Evolutionary conservation across 176 grass and related monocot genomes (phyloP).

Genomic region (Phoenix dactylifera): DNA sequence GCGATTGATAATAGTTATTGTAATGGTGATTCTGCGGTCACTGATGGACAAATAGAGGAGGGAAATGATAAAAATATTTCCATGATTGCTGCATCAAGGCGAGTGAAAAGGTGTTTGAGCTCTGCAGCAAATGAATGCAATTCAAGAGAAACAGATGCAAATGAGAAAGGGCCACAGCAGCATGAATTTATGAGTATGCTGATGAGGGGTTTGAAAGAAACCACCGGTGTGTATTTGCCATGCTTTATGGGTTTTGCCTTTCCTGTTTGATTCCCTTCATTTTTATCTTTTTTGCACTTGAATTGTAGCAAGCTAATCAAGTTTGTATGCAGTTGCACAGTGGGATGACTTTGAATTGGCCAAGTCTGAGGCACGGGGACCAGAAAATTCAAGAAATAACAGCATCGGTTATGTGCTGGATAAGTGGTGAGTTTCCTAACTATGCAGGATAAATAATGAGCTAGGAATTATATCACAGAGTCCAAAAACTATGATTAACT

Average conservation of each 20-base stretch:
- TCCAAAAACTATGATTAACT: too few relatives aligned
- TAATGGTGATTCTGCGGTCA: too few relatives aligned
- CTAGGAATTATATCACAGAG: too few relatives aligned
- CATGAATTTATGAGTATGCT: slow-evolving; percentile 31
- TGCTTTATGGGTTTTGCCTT: neutral
- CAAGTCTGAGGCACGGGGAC: slow-evolving; percentile 14
- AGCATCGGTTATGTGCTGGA: slow-evolving; percentile 67
- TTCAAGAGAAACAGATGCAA: slow-evolving; percentile 13
- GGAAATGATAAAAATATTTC: too few relatives aligned
- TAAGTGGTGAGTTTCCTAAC: slow-evolving; percentile 34
- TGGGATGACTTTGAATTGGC: slow-evolving; percentile 39
- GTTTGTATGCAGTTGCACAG: slow-evolving; percentile 31
- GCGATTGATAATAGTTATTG: neutral
- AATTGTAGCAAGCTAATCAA: neutral
- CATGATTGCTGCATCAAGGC: neutral
- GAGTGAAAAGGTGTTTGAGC: slow-evolving; percentile 3
- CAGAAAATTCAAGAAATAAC: slow-evolving; percentile 8
- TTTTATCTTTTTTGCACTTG: neutral
- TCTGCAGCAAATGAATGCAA: slow-evolving; percentile 2
- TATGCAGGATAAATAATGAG: neutral
- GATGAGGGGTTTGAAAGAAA: slow-evolving; percentile 52
- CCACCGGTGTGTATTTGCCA: slow-evolving; percentile 34
- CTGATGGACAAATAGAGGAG: too few relatives aligned
- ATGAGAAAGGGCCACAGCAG: slow-evolving; percentile 17
- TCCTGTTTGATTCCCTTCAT: neutral